Conservation (phyloP, 371 early-diverging fungal species). For the Zychaea mexicana region DNA sequence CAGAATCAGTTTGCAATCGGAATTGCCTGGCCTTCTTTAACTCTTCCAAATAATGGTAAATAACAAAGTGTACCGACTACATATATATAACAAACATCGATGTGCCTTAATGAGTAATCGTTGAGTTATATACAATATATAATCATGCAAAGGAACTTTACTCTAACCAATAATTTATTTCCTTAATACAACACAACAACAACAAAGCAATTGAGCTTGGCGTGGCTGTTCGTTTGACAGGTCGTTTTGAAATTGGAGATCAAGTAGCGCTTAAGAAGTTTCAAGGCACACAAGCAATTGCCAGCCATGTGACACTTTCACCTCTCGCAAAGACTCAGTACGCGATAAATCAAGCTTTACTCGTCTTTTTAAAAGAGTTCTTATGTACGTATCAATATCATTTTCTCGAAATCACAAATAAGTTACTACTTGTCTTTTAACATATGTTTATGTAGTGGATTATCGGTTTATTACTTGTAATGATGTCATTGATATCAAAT, state of each 20-base stretch:
- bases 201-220: constrained; percentile 28
- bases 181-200: background rate
- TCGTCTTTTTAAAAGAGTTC: constrained; percentile 18
- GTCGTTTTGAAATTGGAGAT: constrained; percentile 40
- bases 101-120: no score
- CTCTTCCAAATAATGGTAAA: constrained; percentile 14
- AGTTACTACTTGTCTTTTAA: no score
- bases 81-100: no score
- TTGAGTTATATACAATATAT: no score
- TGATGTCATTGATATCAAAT: constrained; percentile 56
- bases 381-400: constrained; percentile 16
- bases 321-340: constrained; percentile 1
- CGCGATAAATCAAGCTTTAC: constrained; percentile 1
- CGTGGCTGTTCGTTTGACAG: constrained; percentile 35
- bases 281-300: background rate
- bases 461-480: constrained; percentile 47
- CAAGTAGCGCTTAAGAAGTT: constrained; percentile 11
- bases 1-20: constrained; percentile 34
- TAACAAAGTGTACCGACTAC: background rate
- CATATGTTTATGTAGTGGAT: constrained; percentile 40
- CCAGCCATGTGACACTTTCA: background rate
- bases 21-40: constrained; percentile 53
- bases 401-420: background rate
- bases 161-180: background rate
- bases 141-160: no score